phyloP scores from a whole-genome alignment of 441 rosid species.

The Jatropha podagrica region DNA sequence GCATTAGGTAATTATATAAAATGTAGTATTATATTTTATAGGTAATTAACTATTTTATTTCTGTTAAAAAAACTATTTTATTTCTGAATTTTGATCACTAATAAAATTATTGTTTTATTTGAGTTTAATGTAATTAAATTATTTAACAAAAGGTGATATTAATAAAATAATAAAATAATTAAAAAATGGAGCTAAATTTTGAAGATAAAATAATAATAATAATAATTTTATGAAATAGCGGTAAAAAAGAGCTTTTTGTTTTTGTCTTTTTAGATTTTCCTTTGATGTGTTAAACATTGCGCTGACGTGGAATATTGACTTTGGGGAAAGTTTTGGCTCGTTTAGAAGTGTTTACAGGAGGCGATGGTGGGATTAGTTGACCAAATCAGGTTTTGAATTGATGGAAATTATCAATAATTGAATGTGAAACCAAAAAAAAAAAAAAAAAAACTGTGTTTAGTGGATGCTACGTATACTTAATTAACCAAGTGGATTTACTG shows the following conservation, averaged over 20 bases:
- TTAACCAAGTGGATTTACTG: not conserved
- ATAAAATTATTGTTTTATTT: too few relatives aligned
- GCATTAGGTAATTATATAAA: not conserved
- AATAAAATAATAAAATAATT: too few relatives aligned
- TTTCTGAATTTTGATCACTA: too few relatives aligned
- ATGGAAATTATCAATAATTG: not conserved
- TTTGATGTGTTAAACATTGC: not conserved
- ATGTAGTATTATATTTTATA: too few relatives aligned
- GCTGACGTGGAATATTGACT: constrained; percentile 5
- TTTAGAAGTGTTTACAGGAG: not conserved
- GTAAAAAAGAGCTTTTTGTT: not conserved
- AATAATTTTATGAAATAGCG: too few relatives aligned
- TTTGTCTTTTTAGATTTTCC: not conserved
- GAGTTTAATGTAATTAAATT: too few relatives aligned
- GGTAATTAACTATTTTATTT: too few relatives aligned
- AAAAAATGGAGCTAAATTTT: too few relatives aligned
- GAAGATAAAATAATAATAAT: too few relatives aligned
- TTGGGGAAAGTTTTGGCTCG: not conserved
- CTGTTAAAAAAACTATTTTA: too few relatives aligned
- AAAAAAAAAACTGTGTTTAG: not conserved
- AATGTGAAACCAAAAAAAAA: not conserved
- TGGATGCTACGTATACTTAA: not conserved
- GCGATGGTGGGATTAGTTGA: constrained; percentile 11
- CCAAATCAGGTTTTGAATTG: not conserved
- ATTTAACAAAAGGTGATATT: too few relatives aligned